Percentiles rank a stretch among this genome's conserved stretches.
Conservation (phyloP, 139 green algal genomes). For the Chlorella sp. region DNA sequence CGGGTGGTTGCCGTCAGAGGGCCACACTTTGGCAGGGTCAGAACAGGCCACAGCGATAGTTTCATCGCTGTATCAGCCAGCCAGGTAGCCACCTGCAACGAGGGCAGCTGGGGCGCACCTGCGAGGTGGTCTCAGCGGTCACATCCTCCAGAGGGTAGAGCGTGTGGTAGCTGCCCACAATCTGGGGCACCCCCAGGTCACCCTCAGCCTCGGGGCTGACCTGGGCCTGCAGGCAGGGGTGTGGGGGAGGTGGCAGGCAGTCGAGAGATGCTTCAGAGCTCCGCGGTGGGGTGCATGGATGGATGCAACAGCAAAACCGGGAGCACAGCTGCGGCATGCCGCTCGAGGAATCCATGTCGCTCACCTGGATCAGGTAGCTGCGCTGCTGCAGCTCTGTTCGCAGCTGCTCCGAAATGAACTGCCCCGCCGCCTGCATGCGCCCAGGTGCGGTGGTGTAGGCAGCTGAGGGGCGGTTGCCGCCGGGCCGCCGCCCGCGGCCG, state of each 20-base stretch:
- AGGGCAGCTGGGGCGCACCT: no score
- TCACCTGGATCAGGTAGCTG: conserved; percentile 66
- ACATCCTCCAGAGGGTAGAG: conserved; percentile 71
- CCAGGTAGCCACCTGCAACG: no score
- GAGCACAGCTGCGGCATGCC: no score
- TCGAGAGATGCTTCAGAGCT: no score
- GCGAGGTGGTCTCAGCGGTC: conserved; percentile 12
- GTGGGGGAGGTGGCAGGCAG: no score
- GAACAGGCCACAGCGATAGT: no score
- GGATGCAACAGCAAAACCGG: no score
- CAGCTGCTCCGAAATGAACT: conserved; percentile 76
- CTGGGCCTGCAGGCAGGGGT: conserved; percentile 31
- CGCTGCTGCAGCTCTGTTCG: conserved; percentile 79
- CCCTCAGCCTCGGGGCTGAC: conserved; percentile 44
- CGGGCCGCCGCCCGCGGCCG: background rate
- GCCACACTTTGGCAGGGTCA: no score
- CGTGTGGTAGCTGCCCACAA: conserved; percentile 82
- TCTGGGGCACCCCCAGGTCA: conserved; percentile 62
- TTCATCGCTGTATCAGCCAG: no score
- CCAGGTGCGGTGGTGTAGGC: conserved; percentile 37
- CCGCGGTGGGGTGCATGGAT: no score
- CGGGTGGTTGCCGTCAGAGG: no score
- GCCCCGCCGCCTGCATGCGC: conserved; percentile 51
- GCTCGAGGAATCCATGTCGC: no score
- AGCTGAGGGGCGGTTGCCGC: conserved; percentile 9